phyloP scores from a whole-genome alignment of 192 early-diverging fungal genomes.

The Coemansia sp. region DNA sequence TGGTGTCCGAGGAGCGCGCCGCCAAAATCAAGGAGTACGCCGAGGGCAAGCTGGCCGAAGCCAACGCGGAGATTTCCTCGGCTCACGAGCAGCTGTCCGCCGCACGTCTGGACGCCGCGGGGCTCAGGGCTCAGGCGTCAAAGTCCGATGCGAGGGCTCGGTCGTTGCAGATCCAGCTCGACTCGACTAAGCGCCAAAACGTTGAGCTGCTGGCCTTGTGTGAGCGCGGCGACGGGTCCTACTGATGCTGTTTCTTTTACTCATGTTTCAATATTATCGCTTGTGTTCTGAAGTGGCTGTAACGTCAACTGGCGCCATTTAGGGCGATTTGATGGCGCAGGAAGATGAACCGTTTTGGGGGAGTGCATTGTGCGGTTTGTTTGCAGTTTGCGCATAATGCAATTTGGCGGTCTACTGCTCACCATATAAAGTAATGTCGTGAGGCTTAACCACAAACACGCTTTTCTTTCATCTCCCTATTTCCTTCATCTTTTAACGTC shows the following conservation, averaged over 20 bases:
- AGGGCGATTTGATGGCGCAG: not conserved
- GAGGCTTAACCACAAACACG: not conserved
- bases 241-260: not conserved
- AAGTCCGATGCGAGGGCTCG: constrained; percentile 26
- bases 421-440: not conserved
- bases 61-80: constrained; percentile 26
- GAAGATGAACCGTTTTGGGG: not conserved
- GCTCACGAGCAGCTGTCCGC: constrained; percentile 22
- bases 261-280: not conserved
- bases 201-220: constrained; percentile 41
- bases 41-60: constrained; percentile 20
- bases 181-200: constrained; percentile 44
- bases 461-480: not conserved
- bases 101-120: constrained; percentile 12
- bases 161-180: constrained; percentile 42
- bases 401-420: not conserved
- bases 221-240: constrained; percentile 5
- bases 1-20: constrained; percentile 36
- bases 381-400: not conserved
- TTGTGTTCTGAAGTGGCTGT: not conserved
- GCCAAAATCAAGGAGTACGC: constrained; percentile 38
- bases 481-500: not conserved
- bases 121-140: constrained; percentile 15
- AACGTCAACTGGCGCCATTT: not conserved
- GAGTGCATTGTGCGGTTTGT: not conserved